phyloP scores from a whole-genome alignment of 106 monocot species.

The Agapanthus africanus region DNA sequence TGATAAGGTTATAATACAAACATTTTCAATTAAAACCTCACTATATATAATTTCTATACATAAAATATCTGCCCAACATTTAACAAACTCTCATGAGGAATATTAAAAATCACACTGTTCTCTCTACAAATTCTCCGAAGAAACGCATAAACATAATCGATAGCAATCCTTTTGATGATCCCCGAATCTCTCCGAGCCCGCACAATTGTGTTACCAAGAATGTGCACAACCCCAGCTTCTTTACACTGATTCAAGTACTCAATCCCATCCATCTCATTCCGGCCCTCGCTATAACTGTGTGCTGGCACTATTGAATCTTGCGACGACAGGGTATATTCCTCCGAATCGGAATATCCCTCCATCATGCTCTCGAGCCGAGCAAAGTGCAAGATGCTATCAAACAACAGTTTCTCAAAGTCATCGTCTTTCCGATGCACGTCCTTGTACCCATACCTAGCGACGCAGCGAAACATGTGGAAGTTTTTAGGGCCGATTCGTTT shows the following conservation, averaged over 20 bases:
- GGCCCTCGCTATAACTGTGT: neutral
- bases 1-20: neutral
- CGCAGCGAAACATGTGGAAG: constrained; percentile 85
- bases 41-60: constrained; percentile 33
- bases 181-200: constrained; percentile 58
- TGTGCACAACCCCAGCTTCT: constrained; percentile 85
- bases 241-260: constrained; percentile 72
- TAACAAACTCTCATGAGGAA: constrained; percentile 87
- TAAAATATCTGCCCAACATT: constrained; percentile 90
- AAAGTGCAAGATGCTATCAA: constrained; percentile 41
- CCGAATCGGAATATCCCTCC: constrained; percentile 77
- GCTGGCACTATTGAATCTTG: neutral
- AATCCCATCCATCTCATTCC: constrained; percentile 40
- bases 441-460: constrained; percentile 88
- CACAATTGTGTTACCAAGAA: constrained; percentile 77
- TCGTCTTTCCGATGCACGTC: constrained; percentile 79
- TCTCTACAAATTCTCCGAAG: constrained; percentile 81
- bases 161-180: constrained; percentile 49
- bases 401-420: constrained; percentile 84
- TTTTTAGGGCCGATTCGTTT: constrained; percentile 85
- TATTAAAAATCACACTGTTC: constrained; percentile 82
- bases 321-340: constrained; percentile 25
- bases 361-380: constrained; percentile 76
- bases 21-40: neutral
- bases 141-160: constrained; percentile 80